Percentiles rank a stretch among this genome's conserved stretches.
phyloP scores from a whole-genome alignment of 2,329 filamentous ascomycete genomes.

The Pseudocercospora fuligena region DNA sequence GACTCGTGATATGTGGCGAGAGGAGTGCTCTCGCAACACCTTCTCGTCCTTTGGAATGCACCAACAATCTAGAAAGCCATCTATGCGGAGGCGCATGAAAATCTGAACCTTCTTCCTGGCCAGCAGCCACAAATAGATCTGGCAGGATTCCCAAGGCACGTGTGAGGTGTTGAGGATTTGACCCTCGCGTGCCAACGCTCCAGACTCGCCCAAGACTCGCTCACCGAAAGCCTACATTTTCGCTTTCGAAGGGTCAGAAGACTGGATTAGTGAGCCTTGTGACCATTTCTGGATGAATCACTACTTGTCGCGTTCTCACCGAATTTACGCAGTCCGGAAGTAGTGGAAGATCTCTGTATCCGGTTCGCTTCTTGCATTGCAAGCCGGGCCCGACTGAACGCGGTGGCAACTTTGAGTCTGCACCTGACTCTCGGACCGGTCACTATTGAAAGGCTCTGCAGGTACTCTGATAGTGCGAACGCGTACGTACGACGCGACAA shows the following conservation, averaged over 20 bases:
- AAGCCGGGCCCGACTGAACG: conserved; percentile 1
- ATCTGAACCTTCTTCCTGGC: conserved; percentile 3
- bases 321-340: conserved; percentile 2
- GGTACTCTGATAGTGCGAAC: conserved; percentile 3
- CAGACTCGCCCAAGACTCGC: conserved; percentile 12
- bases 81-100: neutral
- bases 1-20: neutral
- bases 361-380: neutral
- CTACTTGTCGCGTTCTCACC: neutral
- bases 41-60: neutral
- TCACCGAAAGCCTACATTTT: conserved; percentile 4
- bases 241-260: conserved; percentile 2
- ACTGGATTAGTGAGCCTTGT: neutral
- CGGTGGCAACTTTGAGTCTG: conserved; percentile 2
- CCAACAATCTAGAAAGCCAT: conserved; percentile 3
- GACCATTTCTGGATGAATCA: neutral
- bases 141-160: neutral
- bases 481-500: neutral
- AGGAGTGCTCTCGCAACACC: conserved; percentile 1
- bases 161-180: conserved; percentile 1
- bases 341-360: neutral
- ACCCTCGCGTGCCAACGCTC: neutral
- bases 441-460: conserved; percentile 13
- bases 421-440: neutral
- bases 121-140: conserved; percentile 11